These are phyloP conservation scores for Arthrinium phaeospermum DNA, from an alignment of 2,329 filamentous ascomycete genomes.

Conservation along the genomic window DNA sequence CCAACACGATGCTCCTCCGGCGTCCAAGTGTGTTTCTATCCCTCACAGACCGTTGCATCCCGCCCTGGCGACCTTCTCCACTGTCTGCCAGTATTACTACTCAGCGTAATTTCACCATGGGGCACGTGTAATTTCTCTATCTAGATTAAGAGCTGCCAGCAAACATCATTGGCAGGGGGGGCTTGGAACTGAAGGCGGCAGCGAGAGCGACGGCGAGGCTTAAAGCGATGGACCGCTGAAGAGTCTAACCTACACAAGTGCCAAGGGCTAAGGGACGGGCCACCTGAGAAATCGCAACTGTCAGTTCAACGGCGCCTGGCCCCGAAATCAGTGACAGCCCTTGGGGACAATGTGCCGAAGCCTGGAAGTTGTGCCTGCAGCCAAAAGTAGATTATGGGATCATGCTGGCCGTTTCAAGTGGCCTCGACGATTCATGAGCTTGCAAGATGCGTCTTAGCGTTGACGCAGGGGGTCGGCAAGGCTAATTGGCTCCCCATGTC, in stretches of 20 bases:
- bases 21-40: neutral
- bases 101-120: neutral
- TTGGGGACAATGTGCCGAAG: neutral
- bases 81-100: neutral
- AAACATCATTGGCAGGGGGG: neutral
- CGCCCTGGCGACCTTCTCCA: neutral
- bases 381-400: constrained; percentile 15
- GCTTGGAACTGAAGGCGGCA: neutral
- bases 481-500: neutral
- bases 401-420: constrained; percentile 8
- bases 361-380: neutral
- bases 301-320: neutral
- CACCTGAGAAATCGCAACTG: neutral
- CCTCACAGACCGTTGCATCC: neutral
- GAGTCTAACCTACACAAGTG: too few relatives aligned
- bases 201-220: neutral
- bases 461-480: neutral
- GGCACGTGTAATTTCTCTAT: neutral
- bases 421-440: neutral
- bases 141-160: neutral
- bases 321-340: neutral
- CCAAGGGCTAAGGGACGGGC: too few relatives aligned
- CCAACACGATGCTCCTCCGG: neutral
- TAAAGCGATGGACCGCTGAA: too few relatives aligned
- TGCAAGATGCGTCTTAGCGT: neutral